Evolutionary conservation across 1,139 yeast species (phyloP), one percentile per base, ranked within the genome.

Genomic region (Debaryomycetaceae sp.): DNA sequence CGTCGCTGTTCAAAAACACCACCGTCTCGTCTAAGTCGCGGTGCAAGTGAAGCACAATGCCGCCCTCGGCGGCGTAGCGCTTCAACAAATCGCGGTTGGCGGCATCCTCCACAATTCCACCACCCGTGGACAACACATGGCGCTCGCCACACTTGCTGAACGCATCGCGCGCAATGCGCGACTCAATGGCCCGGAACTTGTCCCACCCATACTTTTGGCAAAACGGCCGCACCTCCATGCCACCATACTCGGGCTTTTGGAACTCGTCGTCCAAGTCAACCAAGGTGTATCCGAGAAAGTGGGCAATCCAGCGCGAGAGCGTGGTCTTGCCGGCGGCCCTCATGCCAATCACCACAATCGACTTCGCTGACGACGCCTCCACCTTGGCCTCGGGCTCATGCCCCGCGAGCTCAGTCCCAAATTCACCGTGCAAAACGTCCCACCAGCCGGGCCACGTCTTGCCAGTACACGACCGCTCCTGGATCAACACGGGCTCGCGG

Each of bases 361-460:
- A 78, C 46, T 68, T 73, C 37, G 66, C 57, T 21, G 59, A 69
- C 40, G 70, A 69, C 4, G 44, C 35, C 19, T 30, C 37, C 19
- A 34, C 42, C 18, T 32, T 32, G 30, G 35, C 35, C 8, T 55
- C 49, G 6, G 53, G 57, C 46, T 83, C 94, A 46, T 65, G 68
- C 16, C 98, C 98, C 45, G 77, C 81, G 28, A 91, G 57, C 11
- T 57, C 53, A 22, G 75, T 81, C 18, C 78, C 74, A 49, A 91
- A 77, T 37, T 69, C 61, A 35, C 83, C 74, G 49, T 79, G 86
- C 41, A 91, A 67, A 30, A 82, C 72, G 58, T 91, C 99, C 98
- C 98, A 91, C 98, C 98, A 91, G 27, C 97, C 97, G 13, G 99
- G 99, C 99, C 99, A 91, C 0, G 99, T 91, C 63, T 91, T 91